Conservation (phyloP, 331 rosid species). For the Phaseolus coccineus region DNA sequence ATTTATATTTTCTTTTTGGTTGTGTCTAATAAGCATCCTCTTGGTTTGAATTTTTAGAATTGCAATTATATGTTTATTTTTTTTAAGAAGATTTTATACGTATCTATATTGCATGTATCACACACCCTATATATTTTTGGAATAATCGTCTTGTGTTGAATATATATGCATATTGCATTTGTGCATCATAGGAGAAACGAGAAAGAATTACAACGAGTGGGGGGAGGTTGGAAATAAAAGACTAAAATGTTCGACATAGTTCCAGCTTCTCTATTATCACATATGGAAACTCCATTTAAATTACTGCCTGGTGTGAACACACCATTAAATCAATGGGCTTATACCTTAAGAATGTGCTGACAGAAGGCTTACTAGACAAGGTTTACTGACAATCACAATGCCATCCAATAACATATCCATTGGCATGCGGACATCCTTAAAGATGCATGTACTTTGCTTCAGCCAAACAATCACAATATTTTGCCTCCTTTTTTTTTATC, state of each 20-base stretch:
- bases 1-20: background rate
- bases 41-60: background rate
- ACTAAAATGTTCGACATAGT: background rate
- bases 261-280: background rate
- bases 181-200: constrained; percentile 15
- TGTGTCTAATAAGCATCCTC: background rate
- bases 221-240: constrained; percentile 5
- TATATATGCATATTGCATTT: background rate
- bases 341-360: constrained; percentile 21
- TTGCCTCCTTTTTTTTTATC: background rate
- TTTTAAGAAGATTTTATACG: too few species aligned
- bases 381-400: background rate
- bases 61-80: background rate
- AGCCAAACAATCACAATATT: constrained; percentile 19
- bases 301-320: constrained; percentile 5
- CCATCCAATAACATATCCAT: constrained; percentile 23
- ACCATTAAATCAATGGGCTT: constrained; percentile 28
- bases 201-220: background rate
- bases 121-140: background rate
- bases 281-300: constrained; percentile 9
- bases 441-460: constrained; percentile 28
- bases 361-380: background rate
- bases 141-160: background rate
- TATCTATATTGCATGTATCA: background rate
- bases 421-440: constrained; percentile 23